Evolutionary conservation across 2,329 filamentous ascomycete species (phyloP).

Genomic region (Trichoderma sp.): DNA sequence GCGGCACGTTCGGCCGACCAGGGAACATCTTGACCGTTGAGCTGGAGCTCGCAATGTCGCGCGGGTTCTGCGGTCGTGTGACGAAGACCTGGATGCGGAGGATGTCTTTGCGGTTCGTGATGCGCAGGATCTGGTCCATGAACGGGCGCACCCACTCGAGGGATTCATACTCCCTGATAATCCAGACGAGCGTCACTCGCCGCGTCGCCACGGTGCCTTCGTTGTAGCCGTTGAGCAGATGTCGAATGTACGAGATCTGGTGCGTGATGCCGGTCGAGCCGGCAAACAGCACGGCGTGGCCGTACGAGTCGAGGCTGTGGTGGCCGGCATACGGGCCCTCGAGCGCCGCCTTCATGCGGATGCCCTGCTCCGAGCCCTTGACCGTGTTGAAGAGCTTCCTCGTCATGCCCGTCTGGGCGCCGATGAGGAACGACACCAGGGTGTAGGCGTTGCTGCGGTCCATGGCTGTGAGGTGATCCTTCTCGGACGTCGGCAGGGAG

Average conservation of each 20-base stretch:
- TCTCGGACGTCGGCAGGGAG: slow-evolving; percentile 46
- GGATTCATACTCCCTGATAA: slow-evolving; percentile 84
- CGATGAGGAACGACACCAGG: slow-evolving; percentile 78
- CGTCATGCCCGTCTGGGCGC: slow-evolving; percentile 86
- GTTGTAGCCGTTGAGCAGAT: slow-evolving; percentile 70
- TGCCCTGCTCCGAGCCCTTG: slow-evolving; percentile 52
- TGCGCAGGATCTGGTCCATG: slow-evolving; percentile 72
- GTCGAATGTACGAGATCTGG: slow-evolving; percentile 83
- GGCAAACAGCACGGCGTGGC: slow-evolving; percentile 86
- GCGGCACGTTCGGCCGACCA: slow-evolving; percentile 79
- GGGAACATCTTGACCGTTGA: slow-evolving; percentile 88
- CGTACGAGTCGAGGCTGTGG: slow-evolving; percentile 87
- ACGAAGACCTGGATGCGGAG: slow-evolving; percentile 88
- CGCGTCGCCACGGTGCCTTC: slow-evolving; percentile 76
- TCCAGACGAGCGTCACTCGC: slow-evolving; percentile 83
- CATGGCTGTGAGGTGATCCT: slow-evolving; percentile 44
- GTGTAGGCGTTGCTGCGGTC: slow-evolving; percentile 51
- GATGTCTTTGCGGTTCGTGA: slow-evolving; percentile 79
- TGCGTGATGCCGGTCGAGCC: slow-evolving; percentile 95
- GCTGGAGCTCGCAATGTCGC: slow-evolving; percentile 75
- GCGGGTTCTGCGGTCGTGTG: slow-evolving; percentile 81
- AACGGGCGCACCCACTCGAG: slow-evolving; percentile 93
- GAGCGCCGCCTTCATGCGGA: slow-evolving; percentile 71
- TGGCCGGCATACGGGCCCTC: slow-evolving; percentile 89
- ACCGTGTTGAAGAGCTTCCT: slow-evolving; percentile 76